Evolutionary conservation across 805 yeast species (phyloP), one percentile per base, ranked within the genome.

Genomic region (Jamesozyma lodderae): DNA sequence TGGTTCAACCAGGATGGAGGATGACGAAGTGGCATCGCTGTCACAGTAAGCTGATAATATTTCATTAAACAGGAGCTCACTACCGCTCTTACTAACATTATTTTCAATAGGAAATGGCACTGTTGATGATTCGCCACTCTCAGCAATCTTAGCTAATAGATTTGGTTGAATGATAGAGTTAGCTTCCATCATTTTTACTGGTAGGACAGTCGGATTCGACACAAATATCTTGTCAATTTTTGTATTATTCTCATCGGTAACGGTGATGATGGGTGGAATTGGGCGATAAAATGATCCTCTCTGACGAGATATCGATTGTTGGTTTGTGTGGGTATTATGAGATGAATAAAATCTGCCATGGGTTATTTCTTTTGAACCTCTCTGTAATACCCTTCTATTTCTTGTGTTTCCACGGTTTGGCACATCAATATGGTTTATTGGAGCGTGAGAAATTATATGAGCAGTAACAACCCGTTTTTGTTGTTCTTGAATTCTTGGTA

Each of bases 1-100:
- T 11, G 24, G 16, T 10, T 40, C 33, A 7, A 31, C 18, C 4
- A 22, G 15, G 25, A 30, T n/a, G 9, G 34, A 21, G 6, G 37
- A 35, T 8, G 24, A 20, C 14, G 32, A 18, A 15, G 26, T 15
- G 21, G 19, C 6, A 4, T 25, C 22, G 3, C 36, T 24, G 6
- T 29, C 34, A 9, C 28, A 33, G 19, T 55, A 57, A 10, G 53
- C 54, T 3, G 48, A 45, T 15, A 57, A 25, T 9, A 57, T 55
- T 34, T 57, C 60, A 34, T 57, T 56, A 33, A 52, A 47, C 9
- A 56, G 35, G 10, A 41, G 19, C 18, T 55, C 60, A 32, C 53
- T 53, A 10, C 41, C 29, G 22, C 44, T 42, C 33, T 45, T 45
- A 1, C 39, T 38, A 6, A 24, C 24, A 27, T 13, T 27, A 23